Conservation (phyloP, 768 basidiomycete species). For the Gymnopilus dilepis region DNA sequence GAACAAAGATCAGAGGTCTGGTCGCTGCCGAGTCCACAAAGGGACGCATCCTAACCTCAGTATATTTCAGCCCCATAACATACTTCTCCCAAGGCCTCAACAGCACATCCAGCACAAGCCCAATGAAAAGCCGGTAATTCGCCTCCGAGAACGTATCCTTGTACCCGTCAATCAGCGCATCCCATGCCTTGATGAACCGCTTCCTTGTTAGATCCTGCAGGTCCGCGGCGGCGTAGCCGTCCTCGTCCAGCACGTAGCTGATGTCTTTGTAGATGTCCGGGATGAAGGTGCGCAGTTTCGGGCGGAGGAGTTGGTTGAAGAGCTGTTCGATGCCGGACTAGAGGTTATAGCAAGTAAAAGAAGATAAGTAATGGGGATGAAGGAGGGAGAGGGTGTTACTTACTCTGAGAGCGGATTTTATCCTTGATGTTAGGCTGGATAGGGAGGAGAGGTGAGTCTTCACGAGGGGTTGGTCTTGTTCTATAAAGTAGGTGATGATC, state of each 20-base stretch:
- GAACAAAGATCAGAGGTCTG: no score
- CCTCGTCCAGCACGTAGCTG: slow-evolving; percentile 89
- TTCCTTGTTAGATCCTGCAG: slow-evolving; percentile 87
- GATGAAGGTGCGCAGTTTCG: slow-evolving; percentile 82
- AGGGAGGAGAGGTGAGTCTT: slow-evolving; percentile 55
- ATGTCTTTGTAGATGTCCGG: slow-evolving; percentile 91
- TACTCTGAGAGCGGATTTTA: slow-evolving; percentile 79
- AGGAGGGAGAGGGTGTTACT: slow-evolving; percentile 19
- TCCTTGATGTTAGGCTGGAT: slow-evolving; percentile 59
- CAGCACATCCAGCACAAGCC: slow-evolving; percentile 82
- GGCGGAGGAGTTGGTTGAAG: slow-evolving; percentile 93
- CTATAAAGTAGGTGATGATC: slow-evolving; percentile 72
- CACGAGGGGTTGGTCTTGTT: slow-evolving; percentile 56
- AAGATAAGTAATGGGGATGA: background rate
- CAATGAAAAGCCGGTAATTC: slow-evolving; percentile 88
- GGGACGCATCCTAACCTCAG: slow-evolving; percentile 65
- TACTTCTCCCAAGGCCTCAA: slow-evolving; percentile 97
- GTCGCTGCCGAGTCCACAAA: no score
- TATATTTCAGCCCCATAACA: slow-evolving; percentile 78
- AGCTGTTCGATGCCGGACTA: slow-evolving; percentile 90
- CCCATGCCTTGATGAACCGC: slow-evolving; percentile 91
- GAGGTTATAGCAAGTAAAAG: slow-evolving; percentile 1
- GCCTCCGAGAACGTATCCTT: slow-evolving; percentile 87
- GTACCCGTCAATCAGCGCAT: slow-evolving; percentile 83
- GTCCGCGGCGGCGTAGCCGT: slow-evolving; percentile 81